Evolutionary conservation across 805 yeast species (phyloP).

Genomic region (Metschnikowia noctiluminum): DNA sequence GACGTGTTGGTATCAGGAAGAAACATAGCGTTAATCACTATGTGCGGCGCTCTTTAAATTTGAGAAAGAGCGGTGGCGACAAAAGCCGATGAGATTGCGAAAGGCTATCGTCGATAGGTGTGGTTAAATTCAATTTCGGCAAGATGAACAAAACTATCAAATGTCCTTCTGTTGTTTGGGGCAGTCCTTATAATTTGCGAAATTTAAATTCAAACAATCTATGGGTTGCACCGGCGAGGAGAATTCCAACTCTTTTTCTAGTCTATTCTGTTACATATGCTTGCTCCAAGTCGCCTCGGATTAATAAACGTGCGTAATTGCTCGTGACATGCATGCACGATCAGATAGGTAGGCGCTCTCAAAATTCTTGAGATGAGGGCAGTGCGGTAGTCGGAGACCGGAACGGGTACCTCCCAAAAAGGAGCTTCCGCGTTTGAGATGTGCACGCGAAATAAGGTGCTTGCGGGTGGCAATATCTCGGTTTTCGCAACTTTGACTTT

Average conservation of each 20-base stretch:
- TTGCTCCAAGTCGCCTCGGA: neutral
- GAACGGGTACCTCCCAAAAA: constrained; percentile 1
- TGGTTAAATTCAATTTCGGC: neutral
- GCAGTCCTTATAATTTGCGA: too few relatives aligned
- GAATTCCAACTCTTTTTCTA: neutral
- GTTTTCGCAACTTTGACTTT: neutral
- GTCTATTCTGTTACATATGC: neutral
- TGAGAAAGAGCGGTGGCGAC: constrained; percentile 2
- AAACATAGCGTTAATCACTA: too few relatives aligned
- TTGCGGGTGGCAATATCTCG: neutral
- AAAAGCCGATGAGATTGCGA: constrained; percentile 4
- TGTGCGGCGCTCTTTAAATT: constrained; percentile 3
- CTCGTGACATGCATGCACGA: constrained; percentile 4
- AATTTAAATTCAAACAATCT: too few relatives aligned
- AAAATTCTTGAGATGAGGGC: neutral
- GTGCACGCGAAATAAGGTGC: neutral
- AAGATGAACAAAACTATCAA: neutral
- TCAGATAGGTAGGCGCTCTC: neutral
- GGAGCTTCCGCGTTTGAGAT: neutral
- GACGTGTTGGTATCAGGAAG: neutral
- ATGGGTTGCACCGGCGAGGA: too few relatives aligned
- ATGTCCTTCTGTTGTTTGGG: too few relatives aligned
- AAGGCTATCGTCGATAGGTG: neutral
- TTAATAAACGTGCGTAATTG: constrained; percentile 4
- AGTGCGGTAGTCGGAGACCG: neutral